phyloP scores from a whole-genome alignment of 495 filamentous ascomycete genomes.

The Penicillium paradoxum region DNA sequence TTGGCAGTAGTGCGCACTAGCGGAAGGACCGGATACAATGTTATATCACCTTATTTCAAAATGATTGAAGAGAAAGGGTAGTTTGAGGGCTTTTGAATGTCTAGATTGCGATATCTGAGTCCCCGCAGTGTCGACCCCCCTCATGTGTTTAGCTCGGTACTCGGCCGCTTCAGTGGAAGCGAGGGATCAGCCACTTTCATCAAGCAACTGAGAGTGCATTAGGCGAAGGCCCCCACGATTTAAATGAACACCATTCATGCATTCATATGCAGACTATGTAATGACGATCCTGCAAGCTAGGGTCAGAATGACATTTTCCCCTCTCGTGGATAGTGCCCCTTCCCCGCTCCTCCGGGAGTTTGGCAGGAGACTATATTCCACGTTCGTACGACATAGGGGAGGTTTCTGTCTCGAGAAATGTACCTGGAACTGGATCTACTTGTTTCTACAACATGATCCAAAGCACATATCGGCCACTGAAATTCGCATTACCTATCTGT shows the following conservation, averaged over 20 bases:
- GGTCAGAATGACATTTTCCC: too few relatives aligned
- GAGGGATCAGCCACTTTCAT: neutral
- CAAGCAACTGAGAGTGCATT: neutral
- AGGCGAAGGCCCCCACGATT: neutral
- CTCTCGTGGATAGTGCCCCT: too few relatives aligned
- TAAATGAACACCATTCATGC: neutral
- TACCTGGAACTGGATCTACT: neutral
- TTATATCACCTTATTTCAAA: neutral
- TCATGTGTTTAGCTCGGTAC: constrained; percentile 17
- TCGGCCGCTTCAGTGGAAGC: constrained; percentile 12
- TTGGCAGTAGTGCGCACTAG: too few relatives aligned
- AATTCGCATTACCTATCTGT: neutral
- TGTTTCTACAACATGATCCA: constrained; percentile 20
- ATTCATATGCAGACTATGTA: neutral
- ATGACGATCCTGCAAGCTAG: neutral
- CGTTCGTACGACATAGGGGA: too few relatives aligned
- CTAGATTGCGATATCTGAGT: too few relatives aligned
- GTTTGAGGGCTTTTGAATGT: too few relatives aligned
- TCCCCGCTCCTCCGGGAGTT: neutral
- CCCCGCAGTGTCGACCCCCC: too few relatives aligned
- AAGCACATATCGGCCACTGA: constrained; percentile 22
- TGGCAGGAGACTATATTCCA: too few relatives aligned
- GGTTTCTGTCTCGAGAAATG: neutral
- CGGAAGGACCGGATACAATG: neutral
- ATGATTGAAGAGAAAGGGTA: too few relatives aligned